These are phyloP conservation scores for Trichoderma harzianum DNA, from an alignment of 2,329 filamentous ascomycete species.

Conservation along the genomic window DNA sequence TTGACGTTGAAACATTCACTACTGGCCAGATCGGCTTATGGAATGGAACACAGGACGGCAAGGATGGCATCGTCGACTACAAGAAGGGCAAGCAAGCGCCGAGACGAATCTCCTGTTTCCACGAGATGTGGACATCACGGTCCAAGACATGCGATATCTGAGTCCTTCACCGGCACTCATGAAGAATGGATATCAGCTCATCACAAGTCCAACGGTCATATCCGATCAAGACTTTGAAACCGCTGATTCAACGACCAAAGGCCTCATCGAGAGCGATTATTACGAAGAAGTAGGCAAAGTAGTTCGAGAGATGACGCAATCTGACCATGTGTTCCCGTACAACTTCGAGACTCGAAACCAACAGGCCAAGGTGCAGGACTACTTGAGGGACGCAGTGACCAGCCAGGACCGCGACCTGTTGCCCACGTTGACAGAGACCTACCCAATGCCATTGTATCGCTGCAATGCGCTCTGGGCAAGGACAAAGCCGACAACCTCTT, in stretches of 20 bases:
- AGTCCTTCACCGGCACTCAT: not conserved
- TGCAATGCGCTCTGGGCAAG: not conserved
- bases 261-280: not conserved
- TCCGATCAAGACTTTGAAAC: not conserved
- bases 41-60: not conserved
- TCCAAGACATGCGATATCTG: not conserved
- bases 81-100: not conserved
- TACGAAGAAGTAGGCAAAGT: not conserved
- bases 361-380: not conserved
- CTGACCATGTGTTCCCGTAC: not conserved
- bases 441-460: not conserved
- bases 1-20: not conserved
- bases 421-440: not conserved
- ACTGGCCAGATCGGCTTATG: not conserved
- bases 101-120: not conserved
- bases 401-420: not conserved
- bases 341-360: not conserved
- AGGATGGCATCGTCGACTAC: not conserved
- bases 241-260: not conserved
- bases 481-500: not conserved
- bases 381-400: not conserved
- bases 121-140: not conserved
- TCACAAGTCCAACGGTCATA: not conserved
- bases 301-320: not conserved
- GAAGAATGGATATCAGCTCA: not conserved